Percentiles rank a stretch among this genome's conserved stretches.
Conservation (phyloP, 1,284 basidiomycete species). For the Puccinia triticina region DNA sequence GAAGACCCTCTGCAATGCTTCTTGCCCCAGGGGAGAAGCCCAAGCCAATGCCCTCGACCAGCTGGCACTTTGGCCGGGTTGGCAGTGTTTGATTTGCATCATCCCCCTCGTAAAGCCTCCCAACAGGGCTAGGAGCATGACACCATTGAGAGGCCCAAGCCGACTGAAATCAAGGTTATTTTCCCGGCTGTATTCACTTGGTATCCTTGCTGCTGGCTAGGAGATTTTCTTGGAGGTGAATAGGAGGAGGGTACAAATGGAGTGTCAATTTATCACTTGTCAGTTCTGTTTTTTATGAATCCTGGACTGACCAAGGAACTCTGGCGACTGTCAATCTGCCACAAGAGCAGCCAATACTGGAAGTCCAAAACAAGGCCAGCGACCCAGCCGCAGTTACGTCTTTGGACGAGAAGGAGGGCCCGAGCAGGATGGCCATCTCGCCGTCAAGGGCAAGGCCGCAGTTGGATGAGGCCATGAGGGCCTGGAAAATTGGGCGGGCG, state of each 20-base stretch:
- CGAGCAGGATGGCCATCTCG: slow-evolving; percentile 52
- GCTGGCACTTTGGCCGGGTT: neutral
- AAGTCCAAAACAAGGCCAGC: slow-evolving; percentile 55
- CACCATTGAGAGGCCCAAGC: neutral
- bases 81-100: neutral
- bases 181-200: neutral
- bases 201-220: too few species aligned
- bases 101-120: neutral
- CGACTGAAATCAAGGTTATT: neutral
- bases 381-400: too few species aligned
- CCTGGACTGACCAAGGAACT: slow-evolving; percentile 55
- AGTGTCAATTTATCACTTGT: too few species aligned
- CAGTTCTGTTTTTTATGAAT: too few species aligned
- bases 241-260: too few species aligned
- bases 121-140: neutral
- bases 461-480: too few species aligned
- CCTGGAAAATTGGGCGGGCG: too few species aligned
- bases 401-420: slow-evolving; percentile 56
- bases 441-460: slow-evolving; percentile 58
- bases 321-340: slow-evolving; percentile 59
- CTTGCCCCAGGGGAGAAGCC: neutral
- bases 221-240: too few species aligned
- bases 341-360: slow-evolving; percentile 56
- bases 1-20: neutral
- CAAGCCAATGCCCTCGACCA: neutral